phyloP scores from a whole-genome alignment of 2,329 filamentous ascomycete species.

The Trichoderma asperellum region DNA sequence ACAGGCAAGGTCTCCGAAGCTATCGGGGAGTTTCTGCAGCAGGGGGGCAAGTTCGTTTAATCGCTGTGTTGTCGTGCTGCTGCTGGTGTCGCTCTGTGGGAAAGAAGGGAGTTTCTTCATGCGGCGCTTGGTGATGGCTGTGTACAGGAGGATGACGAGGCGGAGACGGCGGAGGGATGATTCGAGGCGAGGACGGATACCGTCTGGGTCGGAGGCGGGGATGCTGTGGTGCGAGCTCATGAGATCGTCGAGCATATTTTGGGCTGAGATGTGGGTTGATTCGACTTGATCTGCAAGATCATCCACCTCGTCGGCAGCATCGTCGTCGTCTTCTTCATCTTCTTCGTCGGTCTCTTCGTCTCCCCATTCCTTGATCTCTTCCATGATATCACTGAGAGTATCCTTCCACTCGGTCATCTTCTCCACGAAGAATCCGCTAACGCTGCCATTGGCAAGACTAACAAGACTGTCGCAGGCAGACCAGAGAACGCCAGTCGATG shows the following conservation, averaged over 20 bases:
- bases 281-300: constrained; percentile 38
- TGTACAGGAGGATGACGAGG: constrained; percentile 69
- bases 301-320: constrained; percentile 40
- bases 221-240: constrained; percentile 67
- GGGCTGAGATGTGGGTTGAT: constrained; percentile 46
- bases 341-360: constrained; percentile 70
- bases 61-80: constrained; percentile 42
- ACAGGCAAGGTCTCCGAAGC: constrained; percentile 70
- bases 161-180: constrained; percentile 66
- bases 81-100: constrained; percentile 39
- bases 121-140: constrained; percentile 70
- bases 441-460: constrained; percentile 65
- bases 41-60: constrained; percentile 61
- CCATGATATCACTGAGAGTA: constrained; percentile 77
- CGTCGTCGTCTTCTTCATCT: constrained; percentile 34
- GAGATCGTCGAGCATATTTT: constrained; percentile 68
- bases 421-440: constrained; percentile 69
- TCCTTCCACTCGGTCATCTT: constrained; percentile 76
- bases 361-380: constrained; percentile 87
- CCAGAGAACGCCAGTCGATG: constrained; percentile 80
- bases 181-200: constrained; percentile 68
- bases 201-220: constrained; percentile 64
- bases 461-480: constrained; percentile 76
- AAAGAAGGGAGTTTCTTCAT: constrained; percentile 61
- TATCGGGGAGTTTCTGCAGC: constrained; percentile 65